Percentiles rank a stretch among this genome's conserved stretches.
Evolutionary conservation across 495 filamentous ascomycete species (phyloP).

Genomic region (Extremus antarcticus): DNA sequence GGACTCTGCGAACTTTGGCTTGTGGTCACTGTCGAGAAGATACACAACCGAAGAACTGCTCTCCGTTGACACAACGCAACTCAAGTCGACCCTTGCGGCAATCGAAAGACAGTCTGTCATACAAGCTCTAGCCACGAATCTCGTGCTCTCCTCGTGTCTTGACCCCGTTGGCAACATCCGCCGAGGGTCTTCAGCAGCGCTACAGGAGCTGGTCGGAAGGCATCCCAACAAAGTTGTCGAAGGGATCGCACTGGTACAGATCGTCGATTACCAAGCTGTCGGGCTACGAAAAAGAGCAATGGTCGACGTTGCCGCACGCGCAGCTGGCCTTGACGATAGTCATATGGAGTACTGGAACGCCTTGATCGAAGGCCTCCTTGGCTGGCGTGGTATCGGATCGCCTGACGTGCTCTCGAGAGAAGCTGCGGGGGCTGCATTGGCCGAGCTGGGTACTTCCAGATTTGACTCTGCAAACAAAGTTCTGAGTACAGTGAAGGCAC

Average conservation of each 20-base stretch:
- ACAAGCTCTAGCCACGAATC: constrained; percentile 66
- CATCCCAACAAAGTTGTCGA: constrained; percentile 73
- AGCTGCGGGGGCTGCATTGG: constrained; percentile 43
- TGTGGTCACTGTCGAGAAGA: constrained; percentile 82
- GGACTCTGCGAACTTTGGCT: constrained; percentile 90
- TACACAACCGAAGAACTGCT: constrained; percentile 74
- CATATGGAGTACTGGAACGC: constrained; percentile 57
- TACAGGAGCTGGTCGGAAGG: constrained; percentile 88
- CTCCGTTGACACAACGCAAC: constrained; percentile 36
- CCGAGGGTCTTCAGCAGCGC: constrained; percentile 78
- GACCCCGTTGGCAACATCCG: constrained; percentile 90
- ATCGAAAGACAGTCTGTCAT: constrained; percentile 40
- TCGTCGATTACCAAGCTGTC: constrained; percentile 86
- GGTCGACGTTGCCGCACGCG: constrained; percentile 57
- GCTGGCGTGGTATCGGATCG: constrained; percentile 78
- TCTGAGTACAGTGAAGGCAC: constrained; percentile 14
- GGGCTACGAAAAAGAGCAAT: constrained; percentile 76
- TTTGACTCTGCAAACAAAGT: constrained; percentile 3
- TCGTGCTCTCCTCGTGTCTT: constrained; percentile 71
- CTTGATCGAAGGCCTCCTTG: constrained; percentile 58
- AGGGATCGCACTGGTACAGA: constrained; percentile 76
- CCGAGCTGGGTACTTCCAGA: constrained; percentile 52
- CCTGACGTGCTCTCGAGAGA: constrained; percentile 61
- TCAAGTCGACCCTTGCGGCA: constrained; percentile 12
- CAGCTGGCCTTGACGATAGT: constrained; percentile 39